Evolutionary conservation across 768 basidiomycete genomes (phyloP), one percentile per base, ranked within the genome.

Genomic region (Leucocoprinus sp.): DNA sequence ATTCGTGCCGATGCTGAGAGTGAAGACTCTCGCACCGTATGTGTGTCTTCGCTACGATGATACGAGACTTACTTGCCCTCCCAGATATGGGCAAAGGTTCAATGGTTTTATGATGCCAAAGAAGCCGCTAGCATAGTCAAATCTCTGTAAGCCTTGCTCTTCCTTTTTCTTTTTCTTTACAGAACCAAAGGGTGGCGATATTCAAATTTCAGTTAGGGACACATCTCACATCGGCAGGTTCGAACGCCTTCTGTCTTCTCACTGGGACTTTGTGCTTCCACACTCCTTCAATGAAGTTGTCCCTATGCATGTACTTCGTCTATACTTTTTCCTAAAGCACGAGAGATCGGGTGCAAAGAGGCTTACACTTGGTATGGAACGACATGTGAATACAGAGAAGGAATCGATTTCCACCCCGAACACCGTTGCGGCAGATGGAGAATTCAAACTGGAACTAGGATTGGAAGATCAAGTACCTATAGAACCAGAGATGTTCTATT

Each of bases 101-200:
- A 73, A 38, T 82, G 80, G 80, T 79, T 62, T 38, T 82, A 75
- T 58, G 65, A 70, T 1, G 64, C 68, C 0, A 39, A 60, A n/a
- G 80, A 82, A 27, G 69, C 75, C 0, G 60, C 62, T 0, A 51
- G 51, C 1, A 60, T 68, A 0, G 54, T 74, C 23, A 70, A 71
- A 23, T 70, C 72, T 1, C 76, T 79, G 76, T 78, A 45, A 8
- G 11, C 31, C 14, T 27, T 9, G 23, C 39, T 31, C 33, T 41
- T 14, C 37, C 8, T 23, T n/a, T n/a, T n/a, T n/a, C n/a, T n/a
- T n/a, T n/a, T n/a, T n/a, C n/a, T n/a, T n/a, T n/a, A n/a, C n/a
- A n/a, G n/a, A n/a, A n/a, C n/a, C n/a, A n/a, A n/a, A n/a, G n/a
- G n/a, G n/a, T n/a, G n/a, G n/a, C n/a, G n/a, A n/a, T 3, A 22